Base-by-base conservation (phyloP, 2,329 filamentous ascomycete species). In the Talaromyces sp. region DNA sequence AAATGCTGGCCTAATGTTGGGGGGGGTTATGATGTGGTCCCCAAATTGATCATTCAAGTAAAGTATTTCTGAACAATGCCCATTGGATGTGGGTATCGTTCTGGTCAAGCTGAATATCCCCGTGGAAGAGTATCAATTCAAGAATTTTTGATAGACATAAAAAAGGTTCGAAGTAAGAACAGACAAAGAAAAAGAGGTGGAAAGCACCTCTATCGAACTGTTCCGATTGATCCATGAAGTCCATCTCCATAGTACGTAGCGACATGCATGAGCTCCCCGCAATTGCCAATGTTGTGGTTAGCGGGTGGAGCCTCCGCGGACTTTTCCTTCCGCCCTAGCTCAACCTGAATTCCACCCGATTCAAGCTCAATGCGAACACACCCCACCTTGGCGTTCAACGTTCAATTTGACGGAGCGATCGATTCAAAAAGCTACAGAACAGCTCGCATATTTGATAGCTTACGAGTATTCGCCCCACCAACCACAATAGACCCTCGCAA, bases 21-120 rank as follows among this genome's bases (percentile, higher is more conserved):
- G 49, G 17, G 45, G 48, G 19, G 41, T 46, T 14, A 51, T 51
- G 48, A 51, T 45, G 41, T 50, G 48, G 48, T 29, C 32, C 8
- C 48, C 48, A 4, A 19, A 48, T 24, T 48, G 3, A 22, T 41
- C 5, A 13, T 16, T 24, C n/a, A 5, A 14, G 22, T 41, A 24
- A 13, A 9, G 11, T 27, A 27, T 27, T 27, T 27, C 24, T 27
- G 5, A 27, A 5, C 9, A 27, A n/a, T n/a, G n/a, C n/a, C n/a
- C n/a, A n/a, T n/a, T n/a, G n/a, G n/a, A n/a, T n/a, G n/a, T n/a
- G n/a, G n/a, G n/a, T n/a, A n/a, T n/a, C n/a, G n/a, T n/a, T n/a
- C n/a, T n/a, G n/a, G n/a, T n/a, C n/a, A n/a, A n/a, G n/a, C n/a
- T n/a, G n/a, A n/a, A n/a, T n/a, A n/a, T n/a, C n/a, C n/a, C n/a